Evolutionary conservation across 177 flowering plant species (phyloP).

Genomic region (Vitis hybrid): DNA sequence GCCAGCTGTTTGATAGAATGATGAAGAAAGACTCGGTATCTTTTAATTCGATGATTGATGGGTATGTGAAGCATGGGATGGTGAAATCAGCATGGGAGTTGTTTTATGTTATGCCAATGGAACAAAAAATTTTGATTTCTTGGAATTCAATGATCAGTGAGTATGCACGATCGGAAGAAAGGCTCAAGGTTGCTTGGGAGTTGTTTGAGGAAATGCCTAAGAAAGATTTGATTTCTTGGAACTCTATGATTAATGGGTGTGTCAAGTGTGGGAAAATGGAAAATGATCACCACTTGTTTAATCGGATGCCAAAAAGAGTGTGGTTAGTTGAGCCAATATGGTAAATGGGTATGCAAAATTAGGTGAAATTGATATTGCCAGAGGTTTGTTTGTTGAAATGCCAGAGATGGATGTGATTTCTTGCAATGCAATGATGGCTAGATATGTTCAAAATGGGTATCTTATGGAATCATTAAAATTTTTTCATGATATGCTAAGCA

Average conservation of each 20-base stretch:
- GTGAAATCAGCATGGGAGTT: slow-evolving; percentile 33
- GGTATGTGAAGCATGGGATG: slow-evolving; percentile 52
- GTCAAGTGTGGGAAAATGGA: slow-evolving; percentile 47
- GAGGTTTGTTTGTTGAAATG: slow-evolving; percentile 44
- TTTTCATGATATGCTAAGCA: slow-evolving; percentile 35
- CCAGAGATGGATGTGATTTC: slow-evolving; percentile 51
- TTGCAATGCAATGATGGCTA: slow-evolving; percentile 25
- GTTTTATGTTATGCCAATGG: slow-evolving; percentile 45
- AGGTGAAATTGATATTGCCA: slow-evolving; percentile 41
- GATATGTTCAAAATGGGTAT: slow-evolving; percentile 50
- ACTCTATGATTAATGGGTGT: slow-evolving; percentile 53
- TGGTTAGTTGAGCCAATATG: slow-evolving; percentile 60
- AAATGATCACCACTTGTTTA: slow-evolving; percentile 42
- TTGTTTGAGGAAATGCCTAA: slow-evolving; percentile 56
- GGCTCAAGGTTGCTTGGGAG: slow-evolving; percentile 34
- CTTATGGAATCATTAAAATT: slow-evolving; percentile 36
- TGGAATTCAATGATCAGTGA: slow-evolving; percentile 66
- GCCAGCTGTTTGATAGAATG: slow-evolving; percentile 55
- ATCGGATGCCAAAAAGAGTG: slow-evolving; percentile 46
- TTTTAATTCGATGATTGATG: slow-evolving; percentile 61
- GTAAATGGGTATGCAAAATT: slow-evolving; percentile 52
- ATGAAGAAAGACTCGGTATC: slow-evolving; percentile 44
- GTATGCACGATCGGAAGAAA: slow-evolving; percentile 29
- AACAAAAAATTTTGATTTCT: slow-evolving; percentile 42
- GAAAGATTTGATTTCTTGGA: slow-evolving; percentile 62